Evolutionary conservation across 768 basidiomycete genomes (phyloP).

Genomic region (Naganishia friedmannii): DNA sequence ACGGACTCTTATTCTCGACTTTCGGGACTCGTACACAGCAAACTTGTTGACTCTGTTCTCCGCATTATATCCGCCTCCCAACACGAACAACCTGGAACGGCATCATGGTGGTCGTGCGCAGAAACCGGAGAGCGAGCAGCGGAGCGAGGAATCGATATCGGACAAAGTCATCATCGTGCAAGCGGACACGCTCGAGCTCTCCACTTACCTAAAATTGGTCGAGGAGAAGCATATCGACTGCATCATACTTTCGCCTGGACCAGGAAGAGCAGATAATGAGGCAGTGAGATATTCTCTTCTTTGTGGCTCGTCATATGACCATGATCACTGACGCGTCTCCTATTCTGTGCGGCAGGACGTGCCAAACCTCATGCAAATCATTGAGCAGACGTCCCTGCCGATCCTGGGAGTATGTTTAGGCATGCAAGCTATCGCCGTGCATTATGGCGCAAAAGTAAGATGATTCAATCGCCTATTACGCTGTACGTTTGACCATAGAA

Average conservation of each 20-base stretch:
- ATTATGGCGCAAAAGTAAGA: conserved; percentile 47
- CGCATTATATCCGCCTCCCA: conserved; percentile 35
- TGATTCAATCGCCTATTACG: neutral
- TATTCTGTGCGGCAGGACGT: conserved; percentile 38
- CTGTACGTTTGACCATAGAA: neutral
- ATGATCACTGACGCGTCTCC: neutral
- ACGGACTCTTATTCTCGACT: conserved; percentile 50
- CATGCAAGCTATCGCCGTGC: conserved; percentile 50
- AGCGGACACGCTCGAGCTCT: conserved; percentile 42
- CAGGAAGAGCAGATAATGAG: conserved; percentile 48
- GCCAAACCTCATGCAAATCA: conserved; percentile 44
- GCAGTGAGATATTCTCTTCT: conserved; percentile 31
- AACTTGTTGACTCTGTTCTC: conserved; percentile 52
- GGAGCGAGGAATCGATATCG: neutral
- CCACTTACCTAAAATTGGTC: conserved; percentile 8
- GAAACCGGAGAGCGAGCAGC: neutral
- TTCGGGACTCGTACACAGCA: conserved; percentile 53
- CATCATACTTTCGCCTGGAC: conserved; percentile 52
- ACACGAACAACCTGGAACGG: neutral
- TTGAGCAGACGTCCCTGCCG: conserved; percentile 34
- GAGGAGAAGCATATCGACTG: conserved; percentile 42
- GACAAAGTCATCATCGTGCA: conserved; percentile 49
- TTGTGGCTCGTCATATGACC: neutral
- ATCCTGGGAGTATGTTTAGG: conserved; percentile 50
- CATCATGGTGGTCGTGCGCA: too few species aligned